These are phyloP conservation scores for Fistulinella cinereoalba DNA, from an alignment of 1,284 basidiomycete species.

Conservation along the genomic window DNA sequence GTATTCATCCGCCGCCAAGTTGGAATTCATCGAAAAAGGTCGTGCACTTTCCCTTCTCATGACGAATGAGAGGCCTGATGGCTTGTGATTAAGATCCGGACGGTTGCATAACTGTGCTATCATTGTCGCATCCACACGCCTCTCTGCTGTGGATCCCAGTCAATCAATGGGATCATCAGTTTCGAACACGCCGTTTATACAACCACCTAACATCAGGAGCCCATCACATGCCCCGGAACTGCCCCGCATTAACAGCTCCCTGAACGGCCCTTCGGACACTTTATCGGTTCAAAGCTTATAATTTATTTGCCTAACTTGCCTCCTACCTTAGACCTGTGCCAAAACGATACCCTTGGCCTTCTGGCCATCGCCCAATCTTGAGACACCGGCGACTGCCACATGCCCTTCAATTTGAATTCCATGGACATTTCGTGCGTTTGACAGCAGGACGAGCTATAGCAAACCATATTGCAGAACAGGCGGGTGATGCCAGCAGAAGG, in stretches of 20 bases:
- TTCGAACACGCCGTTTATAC: background rate
- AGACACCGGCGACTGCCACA: background rate
- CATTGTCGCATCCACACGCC: background rate
- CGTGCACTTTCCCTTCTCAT: conserved; percentile 3
- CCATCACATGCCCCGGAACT: background rate
- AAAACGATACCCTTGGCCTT: background rate
- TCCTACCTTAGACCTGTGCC: background rate
- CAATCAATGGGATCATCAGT: conserved; percentile 1
- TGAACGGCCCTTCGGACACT: conserved; percentile 1
- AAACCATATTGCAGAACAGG: background rate
- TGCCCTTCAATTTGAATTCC: conserved; percentile 10
- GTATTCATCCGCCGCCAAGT: background rate
- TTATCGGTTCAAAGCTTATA: conserved; percentile 1
- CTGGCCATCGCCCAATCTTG: background rate
- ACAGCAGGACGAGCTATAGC: background rate
- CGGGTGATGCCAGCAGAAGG: conserved; percentile 1
- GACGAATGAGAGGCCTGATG: conserved; percentile 4
- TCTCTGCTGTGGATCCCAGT: background rate
- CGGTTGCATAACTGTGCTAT: conserved; percentile 4
- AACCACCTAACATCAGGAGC: background rate
- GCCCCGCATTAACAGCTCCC: background rate
- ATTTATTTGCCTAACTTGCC: background rate
- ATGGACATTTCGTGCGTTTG: background rate
- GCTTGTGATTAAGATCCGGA: conserved; percentile 13
- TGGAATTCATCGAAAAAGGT: conserved; percentile 5